These are phyloP conservation scores for Hypoxylon crocopeplum DNA, from an alignment of 495 filamentous ascomycete genomes.

Conservation along the genomic window DNA sequence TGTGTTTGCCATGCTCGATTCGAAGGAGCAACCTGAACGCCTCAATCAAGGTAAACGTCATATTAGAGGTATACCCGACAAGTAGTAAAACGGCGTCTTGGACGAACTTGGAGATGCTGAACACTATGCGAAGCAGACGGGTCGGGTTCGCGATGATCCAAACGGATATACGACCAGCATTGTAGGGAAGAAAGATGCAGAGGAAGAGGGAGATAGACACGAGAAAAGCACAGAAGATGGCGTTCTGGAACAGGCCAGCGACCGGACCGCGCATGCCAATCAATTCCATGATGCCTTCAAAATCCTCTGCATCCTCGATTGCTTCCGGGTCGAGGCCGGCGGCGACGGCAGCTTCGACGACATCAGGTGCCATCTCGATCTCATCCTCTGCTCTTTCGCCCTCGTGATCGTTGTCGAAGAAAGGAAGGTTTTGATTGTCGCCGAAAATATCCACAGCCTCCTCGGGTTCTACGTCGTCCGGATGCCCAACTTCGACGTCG, in stretches of 20 bases:
- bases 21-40: slow-evolving; percentile 26
- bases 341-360: slow-evolving; percentile 48
- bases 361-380: slow-evolving; percentile 42
- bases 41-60: slow-evolving; percentile 34
- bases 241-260: slow-evolving; percentile 89
- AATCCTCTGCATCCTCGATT: slow-evolving; percentile 87
- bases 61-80: slow-evolving; percentile 42
- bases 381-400: slow-evolving; percentile 32
- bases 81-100: slow-evolving; percentile 55
- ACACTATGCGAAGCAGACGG: slow-evolving; percentile 72
- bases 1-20: slow-evolving; percentile 25
- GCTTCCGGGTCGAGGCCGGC: slow-evolving; percentile 56
- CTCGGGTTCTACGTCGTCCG: slow-evolving; percentile 43
- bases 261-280: slow-evolving; percentile 96
- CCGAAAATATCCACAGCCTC: slow-evolving; percentile 49
- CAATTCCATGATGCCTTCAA: slow-evolving; percentile 97
- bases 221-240: slow-evolving; percentile 88
- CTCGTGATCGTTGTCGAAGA: slow-evolving; percentile 33
- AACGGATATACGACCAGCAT: slow-evolving; percentile 83
- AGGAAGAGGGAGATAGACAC: slow-evolving; percentile 83
- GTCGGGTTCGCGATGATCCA: slow-evolving; percentile 80
- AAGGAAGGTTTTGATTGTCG: slow-evolving; percentile 48
- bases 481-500: slow-evolving; percentile 29
- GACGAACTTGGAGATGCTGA: slow-evolving; percentile 72
- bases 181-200: slow-evolving; percentile 90